phyloP scores from a whole-genome alignment of 805 yeast genomes.

The Cyberlindnera veronae region DNA sequence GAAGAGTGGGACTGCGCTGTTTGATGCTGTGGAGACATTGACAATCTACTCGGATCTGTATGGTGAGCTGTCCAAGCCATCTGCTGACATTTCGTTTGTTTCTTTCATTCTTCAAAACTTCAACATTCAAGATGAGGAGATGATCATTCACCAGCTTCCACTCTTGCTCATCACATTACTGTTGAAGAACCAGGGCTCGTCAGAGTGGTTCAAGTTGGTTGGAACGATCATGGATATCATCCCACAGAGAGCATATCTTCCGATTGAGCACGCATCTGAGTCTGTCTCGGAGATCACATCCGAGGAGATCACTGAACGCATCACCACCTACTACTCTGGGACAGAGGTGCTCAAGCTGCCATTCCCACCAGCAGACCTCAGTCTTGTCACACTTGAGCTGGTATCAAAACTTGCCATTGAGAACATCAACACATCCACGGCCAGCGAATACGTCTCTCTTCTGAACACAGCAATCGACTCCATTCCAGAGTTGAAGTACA shows the following conservation, averaged over 20 bases:
- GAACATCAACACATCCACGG: slow-evolving; percentile 20
- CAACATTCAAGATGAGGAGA: slow-evolving; percentile 83
- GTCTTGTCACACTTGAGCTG: slow-evolving; percentile 36
- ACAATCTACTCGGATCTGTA: slow-evolving; percentile 71
- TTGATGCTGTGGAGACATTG: slow-evolving; percentile 81
- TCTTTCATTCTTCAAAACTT: slow-evolving; percentile 60
- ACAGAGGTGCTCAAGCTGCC: slow-evolving; percentile 34
- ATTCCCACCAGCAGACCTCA: slow-evolving; percentile 40
- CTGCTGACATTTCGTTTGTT: slow-evolving; percentile 44
- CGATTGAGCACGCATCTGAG: slow-evolving; percentile 41
- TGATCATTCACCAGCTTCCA: slow-evolving; percentile 74
- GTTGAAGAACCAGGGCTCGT: slow-evolving; percentile 21
- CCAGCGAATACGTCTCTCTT: slow-evolving; percentile 33
- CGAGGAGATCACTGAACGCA: slow-evolving; percentile 25
- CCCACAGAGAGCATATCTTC: slow-evolving; percentile 62
- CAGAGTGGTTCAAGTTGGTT: slow-evolving; percentile 39
- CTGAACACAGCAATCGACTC: slow-evolving; percentile 38
- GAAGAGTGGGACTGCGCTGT: slow-evolving; percentile 61
- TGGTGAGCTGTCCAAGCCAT: slow-evolving; percentile 33
- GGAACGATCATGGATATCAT: slow-evolving; percentile 46
- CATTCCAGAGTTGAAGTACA: slow-evolving; percentile 42
- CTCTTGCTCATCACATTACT: slow-evolving; percentile 52
- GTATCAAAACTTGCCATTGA: slow-evolving; percentile 27
- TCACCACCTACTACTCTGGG: slow-evolving; percentile 34
- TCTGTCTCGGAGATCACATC: slow-evolving; percentile 11